Conservation (phyloP, 768 basidiomycete genomes). For the Tulasnella sp. region DNA sequence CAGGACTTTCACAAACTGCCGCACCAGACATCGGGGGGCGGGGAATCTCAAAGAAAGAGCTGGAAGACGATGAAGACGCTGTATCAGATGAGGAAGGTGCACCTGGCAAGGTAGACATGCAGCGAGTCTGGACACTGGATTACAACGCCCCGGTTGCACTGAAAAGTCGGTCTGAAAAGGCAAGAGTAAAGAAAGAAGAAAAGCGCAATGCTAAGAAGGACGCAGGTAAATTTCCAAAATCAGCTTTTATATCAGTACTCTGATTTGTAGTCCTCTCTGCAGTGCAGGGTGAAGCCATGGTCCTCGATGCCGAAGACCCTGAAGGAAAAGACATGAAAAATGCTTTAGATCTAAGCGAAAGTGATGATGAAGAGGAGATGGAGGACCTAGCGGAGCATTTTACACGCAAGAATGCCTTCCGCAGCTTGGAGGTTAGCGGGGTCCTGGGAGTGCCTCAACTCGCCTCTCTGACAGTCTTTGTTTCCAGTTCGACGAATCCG, state of each 20-base stretch:
- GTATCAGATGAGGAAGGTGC: slow-evolving; percentile 86
- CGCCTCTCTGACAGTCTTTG: background rate
- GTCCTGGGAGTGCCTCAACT: background rate
- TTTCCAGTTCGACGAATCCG: background rate
- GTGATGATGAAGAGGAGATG: slow-evolving; percentile 67
- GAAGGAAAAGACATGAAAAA: slow-evolving; percentile 36
- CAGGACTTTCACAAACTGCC: slow-evolving; percentile 38
- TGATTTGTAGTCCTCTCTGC: slow-evolving; percentile 6
- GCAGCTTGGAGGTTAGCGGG: background rate
- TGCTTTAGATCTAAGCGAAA: slow-evolving; percentile 59
- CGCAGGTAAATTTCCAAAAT: slow-evolving; percentile 14
- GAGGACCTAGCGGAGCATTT: slow-evolving; percentile 71
- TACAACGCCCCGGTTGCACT: slow-evolving; percentile 60
- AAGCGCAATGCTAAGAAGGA: slow-evolving; percentile 23
- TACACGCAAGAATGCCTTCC: slow-evolving; percentile 25
- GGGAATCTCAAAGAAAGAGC: slow-evolving; percentile 7
- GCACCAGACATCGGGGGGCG: slow-evolving; percentile 31
- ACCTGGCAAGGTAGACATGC: slow-evolving; percentile 71
- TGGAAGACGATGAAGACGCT: slow-evolving; percentile 34
- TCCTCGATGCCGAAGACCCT: slow-evolving; percentile 5
- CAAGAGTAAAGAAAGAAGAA: slow-evolving; percentile 27
- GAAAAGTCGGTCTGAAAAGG: slow-evolving; percentile 49
- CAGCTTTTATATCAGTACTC: background rate
- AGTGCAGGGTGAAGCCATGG: slow-evolving; percentile 29
- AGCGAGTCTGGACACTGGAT: slow-evolving; percentile 63